A percentile compares a stretch with the other conserved stretches of the same genome.
These are phyloP conservation scores for Hymenoscyphus repandus DNA, from an alignment of 2,329 filamentous ascomycete species.

Conservation along the genomic window DNA sequence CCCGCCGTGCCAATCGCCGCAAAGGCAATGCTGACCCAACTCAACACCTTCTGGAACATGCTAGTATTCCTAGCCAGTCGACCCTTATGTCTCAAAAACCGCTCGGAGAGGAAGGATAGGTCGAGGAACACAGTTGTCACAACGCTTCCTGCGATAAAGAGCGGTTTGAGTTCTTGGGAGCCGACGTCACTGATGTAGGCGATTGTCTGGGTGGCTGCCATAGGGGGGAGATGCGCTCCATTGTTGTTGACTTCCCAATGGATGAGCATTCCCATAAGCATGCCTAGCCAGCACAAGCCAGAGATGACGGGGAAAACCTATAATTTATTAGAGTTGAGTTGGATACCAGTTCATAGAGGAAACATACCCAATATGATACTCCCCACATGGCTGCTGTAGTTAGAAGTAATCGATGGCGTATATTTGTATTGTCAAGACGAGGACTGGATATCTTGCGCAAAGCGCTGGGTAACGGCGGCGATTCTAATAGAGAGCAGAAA, in stretches of 20 bases:
- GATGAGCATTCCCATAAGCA: constrained; percentile 22
- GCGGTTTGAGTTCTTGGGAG: constrained; percentile 59
- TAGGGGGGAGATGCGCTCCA: constrained; percentile 51
- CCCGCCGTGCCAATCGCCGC: constrained; percentile 73
- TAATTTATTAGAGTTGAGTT: constrained; percentile 1
- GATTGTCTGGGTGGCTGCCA: constrained; percentile 53
- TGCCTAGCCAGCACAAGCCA: constrained; percentile 41
- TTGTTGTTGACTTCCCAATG: constrained; percentile 56
- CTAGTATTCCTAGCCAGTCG: constrained; percentile 71
- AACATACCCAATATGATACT: constrained; percentile 41
- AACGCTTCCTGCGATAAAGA: constrained; percentile 69
- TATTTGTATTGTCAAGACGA: neutral
- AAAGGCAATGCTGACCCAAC: constrained; percentile 55
- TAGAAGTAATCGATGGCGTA: neutral
- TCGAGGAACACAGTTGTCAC: constrained; percentile 77
- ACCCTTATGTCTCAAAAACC: constrained; percentile 77
- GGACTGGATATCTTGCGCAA: neutral
- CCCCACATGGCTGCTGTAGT: constrained; percentile 27
- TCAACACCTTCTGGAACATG: constrained; percentile 56
- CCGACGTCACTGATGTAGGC: constrained; percentile 70
- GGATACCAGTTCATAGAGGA: neutral
- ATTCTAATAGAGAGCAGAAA: too few species aligned
- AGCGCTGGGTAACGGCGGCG: neutral
- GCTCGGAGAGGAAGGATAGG: constrained; percentile 72
- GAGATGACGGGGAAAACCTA: constrained; percentile 65